Percentiles rank a stretch among this genome's conserved stretches.
phyloP scores from a whole-genome alignment of 2,329 filamentous ascomycete species.

The Bipolaris zeicola region DNA sequence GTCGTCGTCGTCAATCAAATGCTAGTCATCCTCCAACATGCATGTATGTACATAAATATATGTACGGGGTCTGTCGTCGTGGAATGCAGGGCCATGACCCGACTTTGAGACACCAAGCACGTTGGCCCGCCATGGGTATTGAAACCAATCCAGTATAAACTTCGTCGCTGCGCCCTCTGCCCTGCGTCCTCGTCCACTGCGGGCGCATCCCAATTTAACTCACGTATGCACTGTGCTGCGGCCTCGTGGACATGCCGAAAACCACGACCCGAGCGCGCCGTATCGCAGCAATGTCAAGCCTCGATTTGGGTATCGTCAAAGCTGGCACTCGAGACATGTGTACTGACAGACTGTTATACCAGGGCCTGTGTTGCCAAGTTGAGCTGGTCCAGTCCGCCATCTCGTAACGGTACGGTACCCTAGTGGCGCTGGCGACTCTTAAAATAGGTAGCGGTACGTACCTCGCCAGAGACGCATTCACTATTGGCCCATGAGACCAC shows the following conservation, averaged over 20 bases:
- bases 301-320: not conserved
- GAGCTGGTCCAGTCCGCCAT: not conserved
- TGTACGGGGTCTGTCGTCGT: too few relatives aligned
- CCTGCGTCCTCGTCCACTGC: not conserved
- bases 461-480: not conserved
- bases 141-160: not conserved
- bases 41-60: not conserved
- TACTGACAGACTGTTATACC: not conserved
- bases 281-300: not conserved
- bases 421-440: not conserved
- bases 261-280: not conserved
- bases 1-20: too few relatives aligned
- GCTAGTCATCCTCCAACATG: too few relatives aligned
- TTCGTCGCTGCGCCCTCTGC: not conserved
- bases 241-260: not conserved
- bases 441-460: not conserved
- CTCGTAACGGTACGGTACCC: not conserved
- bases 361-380: not conserved
- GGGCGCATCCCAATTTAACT: constrained; percentile 3
- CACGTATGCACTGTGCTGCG: constrained; percentile 3
- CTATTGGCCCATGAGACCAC: not conserved
- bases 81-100: too few relatives aligned
- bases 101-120: too few relatives aligned
- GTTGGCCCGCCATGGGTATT: not conserved
- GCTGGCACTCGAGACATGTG: not conserved